These are phyloP conservation scores for Hibiscus mutabilis DNA, from an alignment of 345 rosid genomes.

Conservation along the genomic window DNA sequence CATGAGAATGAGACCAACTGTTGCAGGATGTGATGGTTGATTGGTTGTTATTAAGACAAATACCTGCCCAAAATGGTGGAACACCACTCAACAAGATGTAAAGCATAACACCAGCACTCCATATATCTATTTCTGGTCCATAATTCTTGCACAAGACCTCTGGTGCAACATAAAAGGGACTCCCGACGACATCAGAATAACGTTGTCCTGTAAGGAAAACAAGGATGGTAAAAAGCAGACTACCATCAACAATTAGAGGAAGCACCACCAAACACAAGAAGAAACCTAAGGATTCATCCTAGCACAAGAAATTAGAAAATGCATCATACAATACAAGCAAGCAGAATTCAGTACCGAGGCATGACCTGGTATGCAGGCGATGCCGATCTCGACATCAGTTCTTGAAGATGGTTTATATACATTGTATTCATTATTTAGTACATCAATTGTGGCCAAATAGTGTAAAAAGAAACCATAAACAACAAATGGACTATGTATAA, in stretches of 20 bases:
- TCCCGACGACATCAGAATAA: constrained; percentile 83
- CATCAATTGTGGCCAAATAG: not conserved
- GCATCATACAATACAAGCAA: not conserved
- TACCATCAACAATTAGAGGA: not conserved
- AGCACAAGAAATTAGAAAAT: not conserved
- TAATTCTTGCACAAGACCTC: constrained; percentile 82
- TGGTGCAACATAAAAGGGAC: constrained; percentile 97
- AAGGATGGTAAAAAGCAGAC: not conserved
- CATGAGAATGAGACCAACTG: not conserved
- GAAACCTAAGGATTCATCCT: not conserved
- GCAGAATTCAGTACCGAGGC: not conserved
- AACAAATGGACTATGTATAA: not conserved
- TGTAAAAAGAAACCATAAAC: too few relatives aligned
- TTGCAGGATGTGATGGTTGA: not conserved
- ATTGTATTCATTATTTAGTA: not conserved
- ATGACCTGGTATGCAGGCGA: not conserved
- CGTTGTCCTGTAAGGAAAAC: constrained; percentile 48
- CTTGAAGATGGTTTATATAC: not conserved
- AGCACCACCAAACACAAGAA: not conserved
- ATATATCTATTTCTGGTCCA: constrained; percentile 89
- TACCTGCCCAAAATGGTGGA: constrained; percentile 99
- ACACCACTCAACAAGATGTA: constrained; percentile 91
- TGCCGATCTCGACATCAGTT: not conserved
- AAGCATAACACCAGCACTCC: constrained; percentile 97
- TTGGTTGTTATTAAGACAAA: not conserved